phyloP scores from a whole-genome alignment of 345 rosid genomes.

The Reutealis trisperma region DNA sequence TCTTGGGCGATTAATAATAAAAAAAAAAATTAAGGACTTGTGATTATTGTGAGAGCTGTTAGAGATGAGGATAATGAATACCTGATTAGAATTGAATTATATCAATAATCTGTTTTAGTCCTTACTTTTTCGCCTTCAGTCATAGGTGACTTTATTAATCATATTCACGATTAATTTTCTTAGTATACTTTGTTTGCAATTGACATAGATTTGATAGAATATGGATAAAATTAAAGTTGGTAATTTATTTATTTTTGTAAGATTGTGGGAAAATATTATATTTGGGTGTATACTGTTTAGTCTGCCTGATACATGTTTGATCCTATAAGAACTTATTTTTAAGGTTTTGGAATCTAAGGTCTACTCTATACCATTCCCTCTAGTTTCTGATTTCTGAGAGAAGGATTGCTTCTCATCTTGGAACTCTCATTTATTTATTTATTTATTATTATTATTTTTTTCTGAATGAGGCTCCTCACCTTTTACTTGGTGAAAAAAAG shows the following conservation, averaged over 20 bases:
- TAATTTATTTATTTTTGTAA: too few species aligned
- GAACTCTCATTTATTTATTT: too few species aligned
- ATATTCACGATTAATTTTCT: neutral
- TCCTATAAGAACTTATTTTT: neutral
- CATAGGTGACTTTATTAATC: neutral
- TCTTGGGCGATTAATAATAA: too few species aligned
- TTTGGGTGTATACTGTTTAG: too few species aligned
- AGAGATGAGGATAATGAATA: neutral
- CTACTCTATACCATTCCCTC: neutral
- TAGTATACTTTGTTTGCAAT: neutral
- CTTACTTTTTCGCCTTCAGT: neutral
- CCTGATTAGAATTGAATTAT: neutral
- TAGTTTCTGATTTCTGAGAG: neutral
- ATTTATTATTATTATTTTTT: too few species aligned
- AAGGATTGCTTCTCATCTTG: neutral
- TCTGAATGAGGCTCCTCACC: neutral
- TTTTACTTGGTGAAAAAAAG: too few species aligned
- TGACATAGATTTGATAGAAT: neutral
- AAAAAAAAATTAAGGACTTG: neutral
- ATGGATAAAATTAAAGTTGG: neutral
- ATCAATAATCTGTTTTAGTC: neutral
- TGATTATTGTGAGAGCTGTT: neutral
- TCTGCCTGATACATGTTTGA: neutral
- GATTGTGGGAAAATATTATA: neutral
- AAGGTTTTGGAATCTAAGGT: neutral